Evolutionary conservation across 1,139 yeast genomes (phyloP).

Genomic region (Magnusiomyces tetraspermus): DNA sequence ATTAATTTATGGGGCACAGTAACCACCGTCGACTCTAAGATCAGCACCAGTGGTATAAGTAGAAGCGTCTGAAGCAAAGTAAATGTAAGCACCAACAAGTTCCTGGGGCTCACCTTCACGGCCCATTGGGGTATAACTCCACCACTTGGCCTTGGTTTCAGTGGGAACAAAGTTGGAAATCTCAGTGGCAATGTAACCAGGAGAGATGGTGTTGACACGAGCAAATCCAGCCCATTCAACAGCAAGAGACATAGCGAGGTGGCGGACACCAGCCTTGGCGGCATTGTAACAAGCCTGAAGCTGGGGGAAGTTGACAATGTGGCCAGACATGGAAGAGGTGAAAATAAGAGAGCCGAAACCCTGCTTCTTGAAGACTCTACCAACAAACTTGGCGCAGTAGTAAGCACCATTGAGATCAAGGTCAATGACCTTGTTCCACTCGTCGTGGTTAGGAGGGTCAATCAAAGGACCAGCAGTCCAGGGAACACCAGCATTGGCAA

Average conservation of each 20-base stretch:
- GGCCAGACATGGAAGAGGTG: conserved; percentile 89
- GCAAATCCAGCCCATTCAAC: conserved; percentile 90
- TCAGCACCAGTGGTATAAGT: conserved; percentile 80
- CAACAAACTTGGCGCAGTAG: conserved; percentile 64
- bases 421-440: conserved; percentile 61
- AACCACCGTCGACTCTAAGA: conserved; percentile 80
- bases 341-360: conserved; percentile 66
- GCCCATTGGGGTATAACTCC: conserved; percentile 68
- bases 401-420: conserved; percentile 69
- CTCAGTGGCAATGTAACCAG: conserved; percentile 76
- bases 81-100: conserved; percentile 77
- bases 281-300: conserved; percentile 85
- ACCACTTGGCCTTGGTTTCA: conserved; percentile 52
- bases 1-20: conserved; percentile 31
- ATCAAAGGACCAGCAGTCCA: conserved; percentile 69
- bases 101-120: conserved; percentile 74
- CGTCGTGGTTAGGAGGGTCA: conserved; percentile 48
- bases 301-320: conserved; percentile 82
- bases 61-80: conserved; percentile 80
- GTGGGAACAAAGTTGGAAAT: conserved; percentile 51
- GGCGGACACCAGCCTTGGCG: conserved; percentile 79
- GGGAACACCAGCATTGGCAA: conserved; percentile 86
- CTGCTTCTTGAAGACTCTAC: conserved; percentile 60
- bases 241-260: conserved; percentile 70
- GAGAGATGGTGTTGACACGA: conserved; percentile 75